Conservation (phyloP, 768 basidiomycete species). For the Pulveroboletus ravenelii region DNA sequence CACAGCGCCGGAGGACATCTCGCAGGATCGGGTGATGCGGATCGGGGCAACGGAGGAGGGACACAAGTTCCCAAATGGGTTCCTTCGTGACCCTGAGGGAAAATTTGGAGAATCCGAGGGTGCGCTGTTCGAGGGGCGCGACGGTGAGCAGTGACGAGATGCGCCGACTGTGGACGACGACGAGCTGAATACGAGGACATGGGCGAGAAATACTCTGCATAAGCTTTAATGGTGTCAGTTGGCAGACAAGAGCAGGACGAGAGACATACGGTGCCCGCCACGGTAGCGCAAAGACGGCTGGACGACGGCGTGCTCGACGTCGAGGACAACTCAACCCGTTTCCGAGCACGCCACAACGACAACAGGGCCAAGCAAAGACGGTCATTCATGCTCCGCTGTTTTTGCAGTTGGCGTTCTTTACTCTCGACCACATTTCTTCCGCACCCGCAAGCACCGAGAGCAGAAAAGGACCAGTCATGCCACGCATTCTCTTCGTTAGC, state of each 20-base stretch:
- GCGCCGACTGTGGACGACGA: constrained; percentile 1
- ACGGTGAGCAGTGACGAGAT: constrained; percentile 21
- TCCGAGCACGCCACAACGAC: constrained; percentile 35
- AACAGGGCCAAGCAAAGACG: constrained; percentile 29
- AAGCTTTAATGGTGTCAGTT: constrained; percentile 11
- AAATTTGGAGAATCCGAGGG: constrained; percentile 28
- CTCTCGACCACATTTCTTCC: constrained; percentile 22
- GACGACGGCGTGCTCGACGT: constrained; percentile 8
- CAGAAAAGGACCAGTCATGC: constrained; percentile 40
- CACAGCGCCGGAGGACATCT: constrained; percentile 29
- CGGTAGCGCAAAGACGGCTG: background rate
- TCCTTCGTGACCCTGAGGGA: constrained; percentile 34
- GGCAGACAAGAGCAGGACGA: background rate
- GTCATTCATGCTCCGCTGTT: constrained; percentile 30
- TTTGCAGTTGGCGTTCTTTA: constrained; percentile 13
- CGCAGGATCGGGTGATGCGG: constrained; percentile 1
- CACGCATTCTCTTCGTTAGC: constrained; percentile 82
- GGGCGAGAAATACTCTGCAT: no score
- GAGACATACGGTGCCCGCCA: constrained; percentile 2
- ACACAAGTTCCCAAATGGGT: constrained; percentile 41
- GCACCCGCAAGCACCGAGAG: background rate
- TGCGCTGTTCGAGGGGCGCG: constrained; percentile 18
- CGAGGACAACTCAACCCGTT: background rate
- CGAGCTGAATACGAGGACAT: background rate
- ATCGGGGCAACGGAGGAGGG: constrained; percentile 25